Conservation (phyloP, 495 filamentous ascomycete genomes). For the Letharia lupina region DNA sequence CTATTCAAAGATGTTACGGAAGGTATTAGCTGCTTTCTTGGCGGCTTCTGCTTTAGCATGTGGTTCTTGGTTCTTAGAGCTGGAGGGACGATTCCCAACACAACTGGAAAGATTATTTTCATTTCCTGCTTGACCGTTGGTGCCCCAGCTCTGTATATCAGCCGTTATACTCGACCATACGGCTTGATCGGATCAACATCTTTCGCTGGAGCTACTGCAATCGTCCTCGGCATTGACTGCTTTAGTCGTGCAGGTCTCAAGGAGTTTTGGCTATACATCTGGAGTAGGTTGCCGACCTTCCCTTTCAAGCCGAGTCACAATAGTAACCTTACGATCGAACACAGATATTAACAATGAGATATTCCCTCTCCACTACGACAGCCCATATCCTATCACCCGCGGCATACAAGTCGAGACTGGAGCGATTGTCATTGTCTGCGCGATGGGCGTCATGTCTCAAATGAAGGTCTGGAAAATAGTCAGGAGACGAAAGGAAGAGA, state of each 20-base stretch:
- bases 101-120: slow-evolving; percentile 58
- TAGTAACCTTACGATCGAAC: not conserved
- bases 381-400: slow-evolving; percentile 77
- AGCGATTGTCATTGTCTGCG: slow-evolving; percentile 60
- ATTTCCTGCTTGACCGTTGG: slow-evolving; percentile 62
- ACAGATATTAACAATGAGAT: slow-evolving; percentile 64
- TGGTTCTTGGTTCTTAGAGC: slow-evolving; percentile 74
- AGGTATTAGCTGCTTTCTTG: slow-evolving; percentile 76
- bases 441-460: slow-evolving; percentile 75
- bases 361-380: slow-evolving; percentile 61
- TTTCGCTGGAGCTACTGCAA: slow-evolving; percentile 70
- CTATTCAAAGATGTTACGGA: slow-evolving; percentile 83
- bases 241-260: slow-evolving; percentile 82
- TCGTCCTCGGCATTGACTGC: slow-evolving; percentile 82
- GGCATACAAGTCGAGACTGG: slow-evolving; percentile 83
- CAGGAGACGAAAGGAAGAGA: slow-evolving; percentile 57
- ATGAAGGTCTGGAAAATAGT: slow-evolving; percentile 84
- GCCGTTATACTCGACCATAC: slow-evolving; percentile 66
- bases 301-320: not conserved
- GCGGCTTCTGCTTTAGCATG: slow-evolving; percentile 84
- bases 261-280: slow-evolving; percentile 94
- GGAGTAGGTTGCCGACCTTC: slow-evolving; percentile 47
- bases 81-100: slow-evolving; percentile 61
- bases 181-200: slow-evolving; percentile 66
- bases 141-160: slow-evolving; percentile 68